Evolutionary conservation across 805 yeast species (phyloP).

Genomic region (Yarrowia deformans): DNA sequence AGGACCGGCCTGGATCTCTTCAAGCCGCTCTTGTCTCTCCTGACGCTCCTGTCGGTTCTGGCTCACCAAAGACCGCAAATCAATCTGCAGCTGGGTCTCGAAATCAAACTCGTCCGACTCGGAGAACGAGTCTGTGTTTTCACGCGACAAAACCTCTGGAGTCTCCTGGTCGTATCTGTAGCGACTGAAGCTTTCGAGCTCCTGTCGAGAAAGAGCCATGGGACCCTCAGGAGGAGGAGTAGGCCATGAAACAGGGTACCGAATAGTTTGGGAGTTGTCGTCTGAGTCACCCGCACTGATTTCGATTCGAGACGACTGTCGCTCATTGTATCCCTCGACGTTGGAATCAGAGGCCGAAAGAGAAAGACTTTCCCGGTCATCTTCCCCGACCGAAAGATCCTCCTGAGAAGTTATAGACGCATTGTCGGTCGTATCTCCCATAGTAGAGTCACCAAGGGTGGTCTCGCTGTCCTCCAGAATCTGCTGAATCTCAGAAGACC

Average conservation of each 20-base stretch:
- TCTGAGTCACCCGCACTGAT: slow-evolving; percentile 23
- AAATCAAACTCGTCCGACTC: slow-evolving; percentile 31
- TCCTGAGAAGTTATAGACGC: not conserved
- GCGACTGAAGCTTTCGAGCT: not conserved
- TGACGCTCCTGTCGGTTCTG: slow-evolving; percentile 8
- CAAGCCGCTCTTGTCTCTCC: not conserved
- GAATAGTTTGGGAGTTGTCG: slow-evolving; percentile 27
- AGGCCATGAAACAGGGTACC: slow-evolving; percentile 40
- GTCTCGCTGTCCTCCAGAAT: slow-evolving; percentile 33
- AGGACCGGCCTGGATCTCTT: not conserved
- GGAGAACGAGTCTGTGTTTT: slow-evolving; percentile 4
- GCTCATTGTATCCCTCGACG: slow-evolving; percentile 27
- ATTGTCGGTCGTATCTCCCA: slow-evolving; percentile 7
- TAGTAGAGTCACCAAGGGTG: slow-evolving; percentile 4
- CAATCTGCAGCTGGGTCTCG: slow-evolving; percentile 16
- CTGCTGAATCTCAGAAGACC: slow-evolving; percentile 23
- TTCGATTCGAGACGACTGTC: slow-evolving; percentile 15
- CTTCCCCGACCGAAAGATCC: slow-evolving; percentile 1
- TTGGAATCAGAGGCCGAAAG: slow-evolving; percentile 30
- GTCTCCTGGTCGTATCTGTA: slow-evolving; percentile 19
- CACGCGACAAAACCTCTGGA: not conserved
- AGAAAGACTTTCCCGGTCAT: slow-evolving; percentile 7
- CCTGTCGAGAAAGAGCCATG: not conserved
- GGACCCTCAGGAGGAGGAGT: slow-evolving; percentile 44
- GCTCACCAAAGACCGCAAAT: not conserved